Conservation (phyloP, 108 stramenopile species). For the Cyclotella cryptica region DNA sequence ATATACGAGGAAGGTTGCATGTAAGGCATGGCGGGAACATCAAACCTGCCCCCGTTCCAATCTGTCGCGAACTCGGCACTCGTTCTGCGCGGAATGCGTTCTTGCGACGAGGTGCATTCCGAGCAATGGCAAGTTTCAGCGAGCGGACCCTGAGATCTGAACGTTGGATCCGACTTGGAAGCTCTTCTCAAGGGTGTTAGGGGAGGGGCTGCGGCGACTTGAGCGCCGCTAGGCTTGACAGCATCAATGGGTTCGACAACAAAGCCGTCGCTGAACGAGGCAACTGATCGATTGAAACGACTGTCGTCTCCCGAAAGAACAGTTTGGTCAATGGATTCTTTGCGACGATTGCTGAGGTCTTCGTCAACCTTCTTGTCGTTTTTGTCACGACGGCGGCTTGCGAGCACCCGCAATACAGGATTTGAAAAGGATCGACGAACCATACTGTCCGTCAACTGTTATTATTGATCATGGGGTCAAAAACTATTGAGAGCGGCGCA, state of each 20-base stretch:
- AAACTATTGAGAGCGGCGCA: too few species aligned
- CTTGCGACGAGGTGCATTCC: not conserved
- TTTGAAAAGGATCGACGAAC: slow-evolving; percentile 24
- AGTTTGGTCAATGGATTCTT: slow-evolving; percentile 38
- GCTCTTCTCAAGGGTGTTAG: not conserved
- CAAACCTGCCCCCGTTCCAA: not conserved
- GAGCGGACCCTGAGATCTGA: not conserved
- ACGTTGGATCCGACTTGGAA: slow-evolving; percentile 9
- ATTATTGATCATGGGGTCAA: too few species aligned
- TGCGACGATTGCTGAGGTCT: slow-evolving; percentile 18
- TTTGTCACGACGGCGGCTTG: slow-evolving; percentile 2
- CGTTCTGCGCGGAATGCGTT: not conserved
- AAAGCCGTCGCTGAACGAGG: not conserved
- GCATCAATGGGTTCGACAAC: too few species aligned
- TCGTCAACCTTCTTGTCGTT: slow-evolving; percentile 23
- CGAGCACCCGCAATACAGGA: slow-evolving; percentile 1
- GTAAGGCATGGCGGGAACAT: not conserved
- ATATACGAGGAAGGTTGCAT: not conserved
- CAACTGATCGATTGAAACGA: slow-evolving; percentile 12
- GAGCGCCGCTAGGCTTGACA: too few species aligned
- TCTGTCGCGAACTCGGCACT: not conserved
- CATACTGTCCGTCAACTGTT: too few species aligned
- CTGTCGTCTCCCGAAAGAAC: slow-evolving; percentile 32
- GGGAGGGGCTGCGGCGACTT: not conserved
- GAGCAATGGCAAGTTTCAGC: not conserved